phyloP scores from a whole-genome alignment of 805 yeast genomes.

The Ogataea degrootiae region DNA sequence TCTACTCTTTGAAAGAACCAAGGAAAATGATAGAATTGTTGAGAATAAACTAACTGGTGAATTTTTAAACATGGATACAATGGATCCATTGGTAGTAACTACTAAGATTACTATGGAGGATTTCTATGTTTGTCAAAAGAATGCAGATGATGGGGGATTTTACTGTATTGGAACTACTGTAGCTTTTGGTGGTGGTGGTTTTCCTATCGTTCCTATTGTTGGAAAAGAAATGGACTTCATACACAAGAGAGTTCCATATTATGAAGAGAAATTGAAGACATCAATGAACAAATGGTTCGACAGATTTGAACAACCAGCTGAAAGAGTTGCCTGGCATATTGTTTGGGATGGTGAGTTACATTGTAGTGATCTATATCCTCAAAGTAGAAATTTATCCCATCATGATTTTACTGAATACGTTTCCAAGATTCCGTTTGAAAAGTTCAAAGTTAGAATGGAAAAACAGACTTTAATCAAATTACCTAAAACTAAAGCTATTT shows the following conservation, averaged over 20 bases:
- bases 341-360: conserved; percentile 41
- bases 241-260: conserved; percentile 45
- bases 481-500: conserved; percentile 35
- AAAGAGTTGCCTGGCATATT: conserved; percentile 46
- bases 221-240: conserved; percentile 38
- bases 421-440: conserved; percentile 31
- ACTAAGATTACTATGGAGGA: conserved; percentile 48
- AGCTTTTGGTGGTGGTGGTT: conserved; percentile 50
- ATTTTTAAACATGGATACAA: conserved; percentile 37
- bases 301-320: conserved; percentile 40
- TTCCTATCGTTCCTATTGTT: conserved; percentile 32
- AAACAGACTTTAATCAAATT: conserved; percentile 42
- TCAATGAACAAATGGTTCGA: conserved; percentile 50
- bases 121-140: conserved; percentile 36
- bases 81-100: conserved; percentile 41
- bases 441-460: conserved; percentile 43
- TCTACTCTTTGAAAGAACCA: conserved; percentile 28
- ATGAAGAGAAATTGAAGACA: conserved; percentile 39
- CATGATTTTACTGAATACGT: conserved; percentile 28
- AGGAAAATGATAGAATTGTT: conserved; percentile 30
- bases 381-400: conserved; percentile 35
- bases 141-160: conserved; percentile 30
- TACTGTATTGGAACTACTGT: conserved; percentile 49
- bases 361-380: conserved; percentile 25
- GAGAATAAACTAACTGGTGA: conserved; percentile 41